Conservation (phyloP, 495 filamentous ascomycete genomes). For the Bombardia bombarda region DNA sequence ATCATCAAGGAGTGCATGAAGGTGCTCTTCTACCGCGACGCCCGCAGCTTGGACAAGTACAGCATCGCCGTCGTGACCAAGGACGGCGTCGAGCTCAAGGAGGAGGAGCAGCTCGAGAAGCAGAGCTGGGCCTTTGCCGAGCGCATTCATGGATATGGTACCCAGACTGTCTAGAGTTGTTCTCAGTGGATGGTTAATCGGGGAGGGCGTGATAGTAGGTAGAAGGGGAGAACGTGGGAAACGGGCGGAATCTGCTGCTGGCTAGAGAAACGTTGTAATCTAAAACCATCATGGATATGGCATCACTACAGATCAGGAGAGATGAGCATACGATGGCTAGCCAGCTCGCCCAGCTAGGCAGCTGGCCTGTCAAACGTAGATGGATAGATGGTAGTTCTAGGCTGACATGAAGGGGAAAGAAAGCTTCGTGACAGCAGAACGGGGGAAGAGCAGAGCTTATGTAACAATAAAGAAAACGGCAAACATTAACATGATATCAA, state of each 20-base stretch:
- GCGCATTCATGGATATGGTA: slow-evolving; percentile 54
- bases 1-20: slow-evolving; percentile 91
- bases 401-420: not conserved
- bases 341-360: too few species aligned
- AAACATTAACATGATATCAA: not conserved
- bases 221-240: not conserved
- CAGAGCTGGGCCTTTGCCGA: slow-evolving; percentile 99
- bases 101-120: slow-evolving; percentile 61
- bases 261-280: not conserved
- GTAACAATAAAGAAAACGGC: not conserved
- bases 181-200: not conserved
- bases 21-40: slow-evolving; percentile 95
- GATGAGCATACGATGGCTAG: too few species aligned
- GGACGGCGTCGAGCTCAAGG: slow-evolving; percentile 73
- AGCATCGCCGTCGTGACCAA: slow-evolving; percentile 82
- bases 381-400: not conserved
- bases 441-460: not conserved
- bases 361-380: too few species aligned
- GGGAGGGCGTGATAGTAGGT: not conserved
- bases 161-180: slow-evolving; percentile 31
- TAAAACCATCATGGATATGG: not conserved
- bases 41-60: slow-evolving; percentile 83
- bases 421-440: not conserved
- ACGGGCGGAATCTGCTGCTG: not conserved
- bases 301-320: not conserved